These are phyloP conservation scores for Yamadazyma spencermartinsiae DNA, from an alignment of 1,139 yeast species.

Conservation along the genomic window DNA sequence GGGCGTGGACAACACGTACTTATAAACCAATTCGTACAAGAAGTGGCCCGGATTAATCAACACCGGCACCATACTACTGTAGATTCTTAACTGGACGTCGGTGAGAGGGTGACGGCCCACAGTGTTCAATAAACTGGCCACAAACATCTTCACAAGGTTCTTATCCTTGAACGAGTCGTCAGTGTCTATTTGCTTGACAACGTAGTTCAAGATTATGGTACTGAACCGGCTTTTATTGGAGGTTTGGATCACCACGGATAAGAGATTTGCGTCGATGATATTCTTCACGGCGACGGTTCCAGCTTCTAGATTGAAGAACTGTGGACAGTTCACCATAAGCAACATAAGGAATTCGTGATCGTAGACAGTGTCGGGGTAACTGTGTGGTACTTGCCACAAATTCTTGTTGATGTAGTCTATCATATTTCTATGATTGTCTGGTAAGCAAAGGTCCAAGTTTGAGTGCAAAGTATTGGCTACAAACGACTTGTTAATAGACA, in stretches of 20 bases:
- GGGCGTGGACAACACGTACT: constrained; percentile 62
- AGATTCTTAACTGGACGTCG: constrained; percentile 25
- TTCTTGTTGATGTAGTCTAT: constrained; percentile 12
- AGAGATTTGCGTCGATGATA: constrained; percentile 57
- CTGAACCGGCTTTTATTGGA: constrained; percentile 15
- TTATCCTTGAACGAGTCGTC: constrained; percentile 54
- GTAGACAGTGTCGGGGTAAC: constrained; percentile 36
- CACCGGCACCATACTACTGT: constrained; percentile 55
- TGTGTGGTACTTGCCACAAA: constrained; percentile 16
- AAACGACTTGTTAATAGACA: constrained; percentile 54
- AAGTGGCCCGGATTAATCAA: constrained; percentile 68
- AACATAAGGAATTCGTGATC: constrained; percentile 64
- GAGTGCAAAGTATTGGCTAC: constrained; percentile 36
- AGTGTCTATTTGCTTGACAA: constrained; percentile 35
- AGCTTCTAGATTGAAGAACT: constrained; percentile 43
- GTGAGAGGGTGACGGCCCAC: constrained; percentile 36
- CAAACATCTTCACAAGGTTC: constrained; percentile 53
- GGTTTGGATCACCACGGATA: constrained; percentile 50
- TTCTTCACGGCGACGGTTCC: constrained; percentile 51
- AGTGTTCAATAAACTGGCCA: constrained; percentile 63
- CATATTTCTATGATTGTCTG: constrained; percentile 11
- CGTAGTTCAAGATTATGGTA: constrained; percentile 40
- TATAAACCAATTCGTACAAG: constrained; percentile 66
- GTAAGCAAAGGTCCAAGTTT: constrained; percentile 10
- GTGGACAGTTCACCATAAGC: constrained; percentile 60